Evolutionary conservation across 2,329 filamentous ascomycete species (phyloP), one percentile per base, ranked within the genome.

Genomic region (Pseudocercospora vitis): DNA sequence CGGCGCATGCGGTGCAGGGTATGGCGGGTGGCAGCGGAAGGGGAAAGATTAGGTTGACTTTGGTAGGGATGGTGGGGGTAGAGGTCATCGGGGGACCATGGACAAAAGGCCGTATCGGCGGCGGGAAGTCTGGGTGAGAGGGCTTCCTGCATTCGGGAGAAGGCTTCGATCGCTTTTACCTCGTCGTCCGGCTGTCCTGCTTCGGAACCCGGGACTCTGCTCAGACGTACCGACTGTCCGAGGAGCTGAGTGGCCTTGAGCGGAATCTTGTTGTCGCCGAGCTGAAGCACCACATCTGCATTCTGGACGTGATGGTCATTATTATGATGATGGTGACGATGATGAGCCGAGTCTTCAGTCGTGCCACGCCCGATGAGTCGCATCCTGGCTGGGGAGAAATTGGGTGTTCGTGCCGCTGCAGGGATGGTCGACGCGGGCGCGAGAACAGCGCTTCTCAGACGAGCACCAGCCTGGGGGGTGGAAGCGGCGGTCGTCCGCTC

Each of bases 31-130:
- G 21, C 33, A 28, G 40, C 50, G 8, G 56, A 18, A 19, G 33
- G 46, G 28, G 40, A 26, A 21, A 26, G 55, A 55, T 55, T 55
- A 45, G 35, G 53, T 55, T 56, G 51, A 39, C 32, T 42, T 31
- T 48, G 29, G 56, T 52, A 47, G 40, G 58, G 53, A 11, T 35
- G 32, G 7, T n/a, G 5, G 32, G 32, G 11, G 52, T 56, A 55
- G 8, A 58, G 32, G 47, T 59, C 53, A 39, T 60, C 58, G 46
- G 60, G 55, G 18, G 57, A 60, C 53, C 58, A 60, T 37, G 52
- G 24, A 3, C 3, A 28, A 12, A 31, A 31, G 57, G 35, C 23
- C 46, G 42, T 53, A 53, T 42, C 48, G 33, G 21, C 55, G 52
- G 40, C 50, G 44, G 53, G 44, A 29, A 28, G 14, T 39, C 35